Evolutionary conservation across 2,329 filamentous ascomycete species (phyloP), one percentile per base, ranked within the genome.

Genomic region (Teratosphaeria pseudoeucalypti): DNA sequence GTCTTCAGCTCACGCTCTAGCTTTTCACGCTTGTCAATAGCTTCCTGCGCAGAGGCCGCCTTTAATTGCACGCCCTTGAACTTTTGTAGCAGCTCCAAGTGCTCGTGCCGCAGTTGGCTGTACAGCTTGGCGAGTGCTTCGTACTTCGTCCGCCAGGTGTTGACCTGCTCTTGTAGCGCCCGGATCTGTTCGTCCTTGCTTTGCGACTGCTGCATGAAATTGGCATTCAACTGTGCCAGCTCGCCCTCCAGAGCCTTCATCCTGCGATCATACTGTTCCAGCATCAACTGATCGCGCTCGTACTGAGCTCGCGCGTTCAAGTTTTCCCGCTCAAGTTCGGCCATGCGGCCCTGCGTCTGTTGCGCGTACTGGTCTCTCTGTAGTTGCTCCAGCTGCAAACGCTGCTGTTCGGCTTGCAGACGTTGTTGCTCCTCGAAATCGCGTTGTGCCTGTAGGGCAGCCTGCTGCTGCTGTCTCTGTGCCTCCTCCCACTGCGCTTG

Each of bases 381-480:
- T 34, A 99, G 81, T 54, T 94, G 90, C 72, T 97, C 92, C 68
- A 96, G 92, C 58, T 95, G 92, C 62, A 92, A 77, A 63, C 89
- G 85, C 73, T 96, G 91, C 73, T 97, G 92, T 72, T 99, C 92
- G 32, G 87, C 85, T 67, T 97, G 82, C 57, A 84, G 78, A 60
- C 92, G 84, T 73, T 97, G 94, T 73, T 97, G 92, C 70, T 96
- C 91, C 70, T 97, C 94, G 67, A 97, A 99, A n/a, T 96, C 90
- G 43, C 85, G 83, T 74, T 97, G 92, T 0, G 92, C 90, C 71
- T 94, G 89, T 65, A 92, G 77, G 66, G 91, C 86, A 1, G 88
- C 86, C 68, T 92, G 82, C 68, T 96, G 85, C 71, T 99, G 92
- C 57, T 87, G 85, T 58, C 86, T 81, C 57, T 94, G 84, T 63